phyloP scores from a whole-genome alignment of 306 rosid genomes.

The Vicia villosa region DNA sequence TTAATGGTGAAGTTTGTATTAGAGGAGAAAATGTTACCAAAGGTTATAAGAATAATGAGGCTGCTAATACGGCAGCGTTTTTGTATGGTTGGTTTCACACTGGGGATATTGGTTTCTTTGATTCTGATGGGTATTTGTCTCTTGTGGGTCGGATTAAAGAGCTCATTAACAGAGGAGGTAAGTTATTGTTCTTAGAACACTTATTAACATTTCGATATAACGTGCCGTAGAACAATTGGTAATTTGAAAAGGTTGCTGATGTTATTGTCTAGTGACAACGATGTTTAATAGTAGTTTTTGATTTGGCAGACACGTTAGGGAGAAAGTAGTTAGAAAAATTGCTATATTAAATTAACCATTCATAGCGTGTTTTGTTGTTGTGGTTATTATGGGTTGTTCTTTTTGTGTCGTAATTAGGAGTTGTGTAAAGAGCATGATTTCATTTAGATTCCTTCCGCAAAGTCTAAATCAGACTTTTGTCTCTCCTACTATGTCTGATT shows the following conservation, averaged over 20 bases:
- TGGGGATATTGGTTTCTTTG: constrained; percentile 79
- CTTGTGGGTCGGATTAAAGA: constrained; percentile 97
- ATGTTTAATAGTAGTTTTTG: constrained; percentile 10
- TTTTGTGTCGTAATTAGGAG: too few species aligned
- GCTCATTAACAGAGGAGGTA: constrained; percentile 92
- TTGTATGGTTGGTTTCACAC: constrained; percentile 87
- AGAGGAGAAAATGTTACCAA: constrained; percentile 78
- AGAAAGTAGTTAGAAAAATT: background rate
- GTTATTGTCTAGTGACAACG: constrained; percentile 1
- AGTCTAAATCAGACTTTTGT: too few species aligned
- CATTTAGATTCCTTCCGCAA: too few species aligned
- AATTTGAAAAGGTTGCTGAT: background rate
- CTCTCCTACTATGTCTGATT: too few species aligned
- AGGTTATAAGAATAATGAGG: constrained; percentile 79
- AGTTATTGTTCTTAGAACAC: too few species aligned
- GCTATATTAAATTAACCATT: background rate
- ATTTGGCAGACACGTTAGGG: constrained; percentile 1
- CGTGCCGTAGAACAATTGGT: too few species aligned
- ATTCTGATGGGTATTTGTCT: constrained; percentile 81
- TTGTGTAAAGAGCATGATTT: too few species aligned
- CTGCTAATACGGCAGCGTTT: constrained; percentile 66
- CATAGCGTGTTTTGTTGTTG: too few species aligned
- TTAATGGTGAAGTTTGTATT: constrained; percentile 75
- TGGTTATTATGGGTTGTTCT: too few species aligned
- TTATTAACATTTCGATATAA: too few species aligned